Percentiles rank a stretch among this genome's conserved stretches.
These are phyloP conservation scores for Spergularia marina DNA, from an alignment of 148 eudicot genomes.

Conservation along the genomic window DNA sequence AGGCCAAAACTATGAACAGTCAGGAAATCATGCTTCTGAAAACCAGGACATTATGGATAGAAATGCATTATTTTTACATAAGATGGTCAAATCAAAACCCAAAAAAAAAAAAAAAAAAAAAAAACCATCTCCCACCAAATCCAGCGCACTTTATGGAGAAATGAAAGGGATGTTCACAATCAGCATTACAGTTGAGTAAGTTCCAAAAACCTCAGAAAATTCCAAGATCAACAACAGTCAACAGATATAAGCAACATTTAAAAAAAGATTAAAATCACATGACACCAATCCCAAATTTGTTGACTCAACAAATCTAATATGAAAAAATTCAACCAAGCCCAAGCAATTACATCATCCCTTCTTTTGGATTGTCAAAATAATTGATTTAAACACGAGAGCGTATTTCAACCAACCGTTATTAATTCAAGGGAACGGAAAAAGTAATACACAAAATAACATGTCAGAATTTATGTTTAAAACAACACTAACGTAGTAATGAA, in stretches of 20 bases:
- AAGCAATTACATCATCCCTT: no score
- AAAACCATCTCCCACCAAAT: conserved; percentile 6
- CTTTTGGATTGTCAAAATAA: no score
- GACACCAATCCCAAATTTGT: background rate
- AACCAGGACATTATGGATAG: conserved; percentile 23
- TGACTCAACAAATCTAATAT: no score
- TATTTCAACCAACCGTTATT: no score
- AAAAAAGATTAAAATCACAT: conserved; percentile 11
- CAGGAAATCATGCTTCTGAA: conserved; percentile 24
- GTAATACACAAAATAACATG: no score
- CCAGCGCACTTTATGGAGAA: conserved; percentile 26
- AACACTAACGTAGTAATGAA: no score
- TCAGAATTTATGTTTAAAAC: no score
- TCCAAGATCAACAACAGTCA: conserved; percentile 10
- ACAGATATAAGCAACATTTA: background rate
- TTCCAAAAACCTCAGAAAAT: conserved; percentile 11
- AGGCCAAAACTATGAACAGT: conserved; percentile 19
- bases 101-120: background rate
- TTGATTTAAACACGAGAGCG: no score
- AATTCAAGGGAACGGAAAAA: no score
- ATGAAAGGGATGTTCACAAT: conserved; percentile 13
- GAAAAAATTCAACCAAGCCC: no score
- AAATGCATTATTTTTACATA: background rate
- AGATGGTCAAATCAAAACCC: background rate
- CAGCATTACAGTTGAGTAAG: conserved; percentile 4